Evolutionary conservation across 1,284 basidiomycete genomes (phyloP).

Genomic region (Grifola frondosa): DNA sequence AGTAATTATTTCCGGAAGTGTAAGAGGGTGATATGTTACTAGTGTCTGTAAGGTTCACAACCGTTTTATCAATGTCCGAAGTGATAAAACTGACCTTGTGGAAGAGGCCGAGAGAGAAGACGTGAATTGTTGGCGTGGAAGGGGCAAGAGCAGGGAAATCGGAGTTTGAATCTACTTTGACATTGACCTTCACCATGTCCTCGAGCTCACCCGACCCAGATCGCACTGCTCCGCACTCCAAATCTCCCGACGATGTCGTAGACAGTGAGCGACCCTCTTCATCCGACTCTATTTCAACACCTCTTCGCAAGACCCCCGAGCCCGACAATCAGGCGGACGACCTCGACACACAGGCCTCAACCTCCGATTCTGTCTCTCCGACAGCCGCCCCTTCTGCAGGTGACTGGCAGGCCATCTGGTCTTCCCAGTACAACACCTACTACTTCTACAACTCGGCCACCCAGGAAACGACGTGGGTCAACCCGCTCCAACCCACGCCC

Average conservation of each 20-base stretch:
- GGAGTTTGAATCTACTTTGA: conserved; percentile 19
- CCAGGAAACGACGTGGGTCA: conserved; percentile 85
- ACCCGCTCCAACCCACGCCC: conserved; percentile 60
- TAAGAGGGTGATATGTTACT: no score
- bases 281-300: conserved; percentile 10
- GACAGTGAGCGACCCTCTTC: conserved; percentile 6
- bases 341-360: no score
- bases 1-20: no score
- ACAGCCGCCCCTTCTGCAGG: conserved; percentile 23
- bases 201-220: conserved; percentile 17
- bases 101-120: no score
- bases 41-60: no score
- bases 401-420: conserved; percentile 86
- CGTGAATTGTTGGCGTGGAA: no score
- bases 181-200: conserved; percentile 23
- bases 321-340: no score
- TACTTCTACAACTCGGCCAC: conserved; percentile 86
- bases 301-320: conserved; percentile 7
- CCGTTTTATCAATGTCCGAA: no score
- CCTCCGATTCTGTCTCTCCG: conserved; percentile 3
- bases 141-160: no score
- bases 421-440: conserved; percentile 79
- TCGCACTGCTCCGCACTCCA: conserved; percentile 11
- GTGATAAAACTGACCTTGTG: no score
- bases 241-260: conserved; percentile 1